Evolutionary conservation across 352 stramenopile genomes (phyloP), one percentile per base, ranked within the genome.

Genomic region (Phytophthora europaea): DNA sequence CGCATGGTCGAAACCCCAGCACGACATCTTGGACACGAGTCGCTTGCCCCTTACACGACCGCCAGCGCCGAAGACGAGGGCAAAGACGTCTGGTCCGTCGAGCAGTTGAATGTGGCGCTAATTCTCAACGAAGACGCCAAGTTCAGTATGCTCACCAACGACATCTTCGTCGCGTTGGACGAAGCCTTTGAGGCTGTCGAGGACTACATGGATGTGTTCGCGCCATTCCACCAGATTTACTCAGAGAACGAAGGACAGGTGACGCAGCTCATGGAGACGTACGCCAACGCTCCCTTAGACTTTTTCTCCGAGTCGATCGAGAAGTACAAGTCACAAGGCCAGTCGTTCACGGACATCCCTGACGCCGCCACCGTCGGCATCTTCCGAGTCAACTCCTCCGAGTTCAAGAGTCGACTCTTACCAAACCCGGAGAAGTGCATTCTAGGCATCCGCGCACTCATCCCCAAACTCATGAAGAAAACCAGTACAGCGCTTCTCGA

Each of bases 391-490:
- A 94, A 99, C 63, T 97, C 87, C 20, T 79, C 80, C 0, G 77
- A 83, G 0, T 97, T 99, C 63, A 98, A 98, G 67, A 81, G 79
- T 7, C 65, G 76, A 22, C 73, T 99, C 10, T 71, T 99, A 33
- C 96, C 96, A 0, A 98, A 90, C 52, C 96, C 96, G 0, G 74
- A 97, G 2, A 86, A 90, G 40, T 98, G 93, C 53, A 90, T 99
- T 20, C 70, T 91, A 3, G 89, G 87, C 10, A 95, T 98, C 23
- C 74, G 89, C 3, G 65, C 77, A 6, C 59, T 98, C 7, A 78
- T 99, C 12, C 96, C 96, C 0, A 86, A 95, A 50, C 88, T 99
- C 22, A 98, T 99, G 90, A 92, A 97, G 69, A 79, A 85, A 40
- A 83, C 81, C 9, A 94, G 85, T 58, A 88, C 84, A 0, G 75